Evolutionary conservation across 2,329 filamentous ascomycete species (phyloP).

Genomic region (Talaromyces pinophilus): DNA sequence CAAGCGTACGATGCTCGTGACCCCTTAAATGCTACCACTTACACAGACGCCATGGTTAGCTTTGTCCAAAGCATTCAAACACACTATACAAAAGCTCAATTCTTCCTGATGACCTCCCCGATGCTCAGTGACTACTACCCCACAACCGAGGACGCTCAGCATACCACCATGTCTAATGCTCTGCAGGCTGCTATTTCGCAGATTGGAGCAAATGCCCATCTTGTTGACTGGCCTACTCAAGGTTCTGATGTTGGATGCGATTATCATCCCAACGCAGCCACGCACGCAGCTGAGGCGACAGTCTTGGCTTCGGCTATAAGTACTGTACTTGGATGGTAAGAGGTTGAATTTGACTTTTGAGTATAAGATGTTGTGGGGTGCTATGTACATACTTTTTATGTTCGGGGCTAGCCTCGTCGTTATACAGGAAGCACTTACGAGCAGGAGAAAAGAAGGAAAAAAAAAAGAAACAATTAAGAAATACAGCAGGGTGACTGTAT

Average conservation of each 20-base stretch:
- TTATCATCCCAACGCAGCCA: constrained; percentile 18
- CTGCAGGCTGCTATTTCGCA: constrained; percentile 2
- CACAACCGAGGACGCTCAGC: constrained; percentile 10
- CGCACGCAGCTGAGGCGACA: constrained; percentile 10
- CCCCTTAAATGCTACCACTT: background rate
- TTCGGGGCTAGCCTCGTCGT: background rate
- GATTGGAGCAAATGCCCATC: constrained; percentile 14
- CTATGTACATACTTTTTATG: background rate
- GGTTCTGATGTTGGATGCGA: constrained; percentile 17
- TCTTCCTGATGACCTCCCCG: constrained; percentile 20
- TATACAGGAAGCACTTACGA: background rate
- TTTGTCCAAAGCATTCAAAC: constrained; percentile 15
- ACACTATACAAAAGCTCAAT: constrained; percentile 9
- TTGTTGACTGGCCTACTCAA: constrained; percentile 20
- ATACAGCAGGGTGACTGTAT: too few relatives aligned
- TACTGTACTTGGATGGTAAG: constrained; percentile 6
- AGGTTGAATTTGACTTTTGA: background rate
- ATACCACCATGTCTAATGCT: constrained; percentile 15
- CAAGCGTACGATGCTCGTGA: constrained; percentile 5
- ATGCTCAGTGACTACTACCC: constrained; percentile 18
- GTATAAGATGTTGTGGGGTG: background rate
- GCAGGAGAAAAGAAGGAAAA: background rate
- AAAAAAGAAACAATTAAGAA: too few relatives aligned
- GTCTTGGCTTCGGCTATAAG: constrained; percentile 11
- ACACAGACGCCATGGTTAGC: constrained; percentile 12